Conservation (phyloP, 2,329 filamentous ascomycete genomes). For the Thielaviopsis ethacetica region DNA sequence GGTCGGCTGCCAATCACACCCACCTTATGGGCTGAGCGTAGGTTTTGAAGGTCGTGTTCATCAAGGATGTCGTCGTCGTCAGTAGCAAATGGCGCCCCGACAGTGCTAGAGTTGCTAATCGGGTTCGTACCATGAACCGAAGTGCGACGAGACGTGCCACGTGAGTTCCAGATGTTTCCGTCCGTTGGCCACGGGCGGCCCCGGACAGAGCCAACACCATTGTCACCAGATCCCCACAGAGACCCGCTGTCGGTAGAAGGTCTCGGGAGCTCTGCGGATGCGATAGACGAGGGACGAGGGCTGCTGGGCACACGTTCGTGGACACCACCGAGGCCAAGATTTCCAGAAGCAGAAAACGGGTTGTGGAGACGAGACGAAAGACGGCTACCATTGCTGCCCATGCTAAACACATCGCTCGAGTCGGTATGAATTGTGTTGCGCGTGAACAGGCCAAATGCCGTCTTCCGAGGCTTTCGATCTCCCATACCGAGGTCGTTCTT, state of each 20-base stretch:
- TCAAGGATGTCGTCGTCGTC: constrained; percentile 49
- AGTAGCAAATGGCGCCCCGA: constrained; percentile 24
- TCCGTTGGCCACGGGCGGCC: constrained; percentile 50
- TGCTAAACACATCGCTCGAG: constrained; percentile 19
- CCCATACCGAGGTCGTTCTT: constrained; percentile 31
- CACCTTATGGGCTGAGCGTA: constrained; percentile 33
- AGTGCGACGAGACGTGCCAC: constrained; percentile 62
- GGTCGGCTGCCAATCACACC: constrained; percentile 71
- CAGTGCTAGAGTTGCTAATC: constrained; percentile 20
- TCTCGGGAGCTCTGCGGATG: constrained; percentile 53
- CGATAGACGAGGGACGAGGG: constrained; percentile 52
- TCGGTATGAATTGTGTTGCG: constrained; percentile 35
- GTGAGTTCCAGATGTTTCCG: constrained; percentile 35
- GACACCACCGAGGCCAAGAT: constrained; percentile 30
- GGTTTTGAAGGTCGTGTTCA: constrained; percentile 36
- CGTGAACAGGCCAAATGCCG: constrained; percentile 37
- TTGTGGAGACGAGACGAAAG: constrained; percentile 29
- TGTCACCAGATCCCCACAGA: constrained; percentile 48
- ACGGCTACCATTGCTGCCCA: constrained; percentile 19
- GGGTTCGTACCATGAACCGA: constrained; percentile 65
- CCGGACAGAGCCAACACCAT: constrained; percentile 30
- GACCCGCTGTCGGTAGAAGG: constrained; percentile 66
- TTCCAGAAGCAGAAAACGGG: constrained; percentile 33
- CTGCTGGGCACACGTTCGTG: constrained; percentile 40
- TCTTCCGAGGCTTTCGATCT: constrained; percentile 26